Base-by-base conservation (phyloP, 495 filamentous ascomycete genomes). In the Penicillium ochrochloron region DNA sequence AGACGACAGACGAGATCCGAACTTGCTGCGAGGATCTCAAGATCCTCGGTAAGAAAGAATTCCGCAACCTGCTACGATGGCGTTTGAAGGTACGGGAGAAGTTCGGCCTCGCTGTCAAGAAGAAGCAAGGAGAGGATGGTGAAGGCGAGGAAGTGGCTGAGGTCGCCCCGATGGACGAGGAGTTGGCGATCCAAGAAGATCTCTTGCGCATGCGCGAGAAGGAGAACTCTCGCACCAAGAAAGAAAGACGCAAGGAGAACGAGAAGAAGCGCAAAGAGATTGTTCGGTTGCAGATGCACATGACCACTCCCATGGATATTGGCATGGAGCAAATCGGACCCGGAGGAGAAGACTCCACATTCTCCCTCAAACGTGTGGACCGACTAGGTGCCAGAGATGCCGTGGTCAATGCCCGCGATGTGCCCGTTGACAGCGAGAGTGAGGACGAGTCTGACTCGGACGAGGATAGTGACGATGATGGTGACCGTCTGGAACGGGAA, bases 251-350 rank as follows among this genome's bases (percentile, higher is more conserved):
- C 63, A 89, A 85, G 67, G 92, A 94, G 42, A 97, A 97, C 65
- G 94, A 97, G 75, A 88, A 87, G 71, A 97, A 93, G 78, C 88
- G 90, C 66, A 93, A 90, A 74, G 94, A 97, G 61, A 94, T 97
- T 59, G 82, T 94, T 33, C 90, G 95, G 52, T 87, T 98, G 89
- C 96, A 99, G 77, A 86, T 99, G 82, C 87, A 97, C 76, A 98
- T 99, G 96, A 92, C 88, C 17, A 90, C 92, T 1, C 94, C 95
- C 17, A 94, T 91, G 82, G 96, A 99, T 64, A 96, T 99, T 66
- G 95, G 95, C 66, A 89, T 95, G 80, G 94, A 97, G 73, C 92
- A 97, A 73, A 78, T 83, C n/a, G 91, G 91, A 14, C 88, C 90
- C 1, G 77, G 82, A 37, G 93, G 92, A 8, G 86, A 89, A 19